Evolutionary conservation across 257 asterid genomes (phyloP).

Genomic region (Penstemon eatonii): DNA sequence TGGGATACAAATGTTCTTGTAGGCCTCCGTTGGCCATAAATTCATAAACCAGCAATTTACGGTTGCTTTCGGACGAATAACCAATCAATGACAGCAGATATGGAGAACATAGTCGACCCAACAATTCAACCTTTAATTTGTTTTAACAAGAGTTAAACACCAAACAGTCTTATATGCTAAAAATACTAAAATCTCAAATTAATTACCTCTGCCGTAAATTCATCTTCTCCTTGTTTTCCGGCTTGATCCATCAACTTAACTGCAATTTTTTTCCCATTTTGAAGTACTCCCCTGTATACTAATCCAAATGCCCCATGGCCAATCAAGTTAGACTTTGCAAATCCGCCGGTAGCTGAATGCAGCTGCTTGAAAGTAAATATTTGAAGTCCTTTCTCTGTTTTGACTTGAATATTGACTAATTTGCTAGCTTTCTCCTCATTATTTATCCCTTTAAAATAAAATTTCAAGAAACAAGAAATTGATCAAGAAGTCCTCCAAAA

Average conservation of each 20-base stretch:
- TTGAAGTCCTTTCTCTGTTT: slow-evolving; percentile 60
- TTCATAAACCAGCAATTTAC: slow-evolving; percentile 83
- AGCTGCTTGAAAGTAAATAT: slow-evolving; percentile 87
- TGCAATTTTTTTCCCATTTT: slow-evolving; percentile 85
- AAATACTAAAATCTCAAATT: neutral
- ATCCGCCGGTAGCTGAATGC: slow-evolving; percentile 87
- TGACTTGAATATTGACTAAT: slow-evolving; percentile 42
- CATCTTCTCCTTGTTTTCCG: slow-evolving; percentile 93
- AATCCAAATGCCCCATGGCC: slow-evolving; percentile 91
- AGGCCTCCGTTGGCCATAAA: slow-evolving; percentile 95
- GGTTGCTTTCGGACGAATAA: slow-evolving; percentile 72
- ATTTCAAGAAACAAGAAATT: neutral
- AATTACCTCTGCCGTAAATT: slow-evolving; percentile 77
- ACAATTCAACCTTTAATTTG: slow-evolving; percentile 64
- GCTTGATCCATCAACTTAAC: slow-evolving; percentile 89
- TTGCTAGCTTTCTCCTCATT: slow-evolving; percentile 47
- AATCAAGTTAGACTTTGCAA: slow-evolving; percentile 76
- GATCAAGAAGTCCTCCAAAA: slow-evolving; percentile 8
- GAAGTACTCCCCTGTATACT: slow-evolving; percentile 86
- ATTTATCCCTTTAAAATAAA: slow-evolving; percentile 35
- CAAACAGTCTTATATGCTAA: neutral
- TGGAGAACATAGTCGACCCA: slow-evolving; percentile 74
- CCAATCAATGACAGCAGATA: slow-evolving; percentile 73
- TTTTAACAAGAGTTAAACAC: slow-evolving; percentile 15
- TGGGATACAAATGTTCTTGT: slow-evolving; percentile 88